phyloP scores from a whole-genome alignment of 495 filamentous ascomycete genomes.

The Penicillium fimorum region DNA sequence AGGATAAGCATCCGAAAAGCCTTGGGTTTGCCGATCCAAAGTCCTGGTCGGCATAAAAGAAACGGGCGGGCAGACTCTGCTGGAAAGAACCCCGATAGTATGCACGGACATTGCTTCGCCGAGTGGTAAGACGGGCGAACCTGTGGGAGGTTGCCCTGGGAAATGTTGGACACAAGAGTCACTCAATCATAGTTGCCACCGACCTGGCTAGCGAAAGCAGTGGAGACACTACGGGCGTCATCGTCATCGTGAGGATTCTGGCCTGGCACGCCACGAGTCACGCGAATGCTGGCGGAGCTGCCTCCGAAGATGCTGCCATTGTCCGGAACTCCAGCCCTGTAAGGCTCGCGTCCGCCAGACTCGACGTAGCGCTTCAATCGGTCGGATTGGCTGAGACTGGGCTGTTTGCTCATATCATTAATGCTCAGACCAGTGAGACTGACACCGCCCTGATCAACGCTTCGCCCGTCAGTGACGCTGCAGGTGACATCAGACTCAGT shows the following conservation, averaged over 20 bases:
- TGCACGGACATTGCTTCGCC: constrained; percentile 23
- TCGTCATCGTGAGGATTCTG: constrained; percentile 64
- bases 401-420: constrained; percentile 71
- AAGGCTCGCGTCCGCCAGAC: constrained; percentile 59
- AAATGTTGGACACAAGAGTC: constrained; percentile 12
- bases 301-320: constrained; percentile 72
- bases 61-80: constrained; percentile 27
- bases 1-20: constrained; percentile 12
- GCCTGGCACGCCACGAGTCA: constrained; percentile 50
- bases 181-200: constrained; percentile 89
- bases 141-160: constrained; percentile 22
- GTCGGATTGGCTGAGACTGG: constrained; percentile 82
- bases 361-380: constrained; percentile 87
- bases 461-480: constrained; percentile 67
- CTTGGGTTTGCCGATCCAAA: constrained; percentile 17
- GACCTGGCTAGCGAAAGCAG: constrained; percentile 92
- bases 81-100: constrained; percentile 25
- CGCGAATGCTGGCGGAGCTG: constrained; percentile 61
- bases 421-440: constrained; percentile 77
- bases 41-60: constrained; percentile 22
- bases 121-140: constrained; percentile 15
- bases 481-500: constrained; percentile 82
- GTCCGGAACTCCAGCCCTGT: constrained; percentile 48
- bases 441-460: constrained; percentile 78
- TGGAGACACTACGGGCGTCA: constrained; percentile 91